phyloP scores from a whole-genome alignment of 225 moss, liverwort and hornwort species.

The Physcomitrium patens region DNA sequence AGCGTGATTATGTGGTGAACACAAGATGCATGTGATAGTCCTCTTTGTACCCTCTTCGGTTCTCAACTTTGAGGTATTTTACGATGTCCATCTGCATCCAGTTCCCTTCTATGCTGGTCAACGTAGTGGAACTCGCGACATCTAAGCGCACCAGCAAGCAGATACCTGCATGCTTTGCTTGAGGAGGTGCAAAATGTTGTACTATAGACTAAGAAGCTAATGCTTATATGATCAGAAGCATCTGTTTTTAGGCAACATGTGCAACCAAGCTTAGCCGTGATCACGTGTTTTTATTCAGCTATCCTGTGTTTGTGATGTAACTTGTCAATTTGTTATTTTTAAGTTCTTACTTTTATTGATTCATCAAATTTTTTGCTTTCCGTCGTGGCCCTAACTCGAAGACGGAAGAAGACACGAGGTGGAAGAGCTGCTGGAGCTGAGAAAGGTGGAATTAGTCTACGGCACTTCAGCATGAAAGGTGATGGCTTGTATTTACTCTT shows the following conservation, averaged over 20 bases:
- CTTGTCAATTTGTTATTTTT: not conserved
- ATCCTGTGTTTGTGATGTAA: not conserved
- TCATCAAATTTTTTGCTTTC: not conserved
- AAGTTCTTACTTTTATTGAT: not conserved
- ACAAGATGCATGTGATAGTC: no score
- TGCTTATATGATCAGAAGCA: not conserved
- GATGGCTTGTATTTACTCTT: conserved; percentile 18
- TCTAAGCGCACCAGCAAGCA: not conserved
- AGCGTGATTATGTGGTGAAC: no score
- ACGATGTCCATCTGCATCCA: not conserved
- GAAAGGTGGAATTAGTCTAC: conserved; percentile 96
- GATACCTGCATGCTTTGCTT: not conserved
- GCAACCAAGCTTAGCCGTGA: conserved; percentile 8
- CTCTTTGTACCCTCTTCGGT: no score
- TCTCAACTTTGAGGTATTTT: no score
- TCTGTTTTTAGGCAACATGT: conserved; percentile 6
- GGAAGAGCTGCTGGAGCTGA: conserved; percentile 83
- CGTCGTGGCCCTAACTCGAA: conserved; percentile 32
- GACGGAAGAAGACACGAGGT: conserved; percentile 96
- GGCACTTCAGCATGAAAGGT: conserved; percentile 99
- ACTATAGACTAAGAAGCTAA: not conserved
- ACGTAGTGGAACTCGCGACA: not conserved
- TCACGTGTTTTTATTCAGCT: not conserved
- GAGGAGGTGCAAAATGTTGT: conserved; percentile 2
- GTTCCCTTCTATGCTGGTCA: no score